A percentile compares a stretch with the other conserved stretches of the same genome.
These are phyloP conservation scores for Aspergillus hiratsukae DNA, from an alignment of 2,329 filamentous ascomycete genomes.

Conservation along the genomic window DNA sequence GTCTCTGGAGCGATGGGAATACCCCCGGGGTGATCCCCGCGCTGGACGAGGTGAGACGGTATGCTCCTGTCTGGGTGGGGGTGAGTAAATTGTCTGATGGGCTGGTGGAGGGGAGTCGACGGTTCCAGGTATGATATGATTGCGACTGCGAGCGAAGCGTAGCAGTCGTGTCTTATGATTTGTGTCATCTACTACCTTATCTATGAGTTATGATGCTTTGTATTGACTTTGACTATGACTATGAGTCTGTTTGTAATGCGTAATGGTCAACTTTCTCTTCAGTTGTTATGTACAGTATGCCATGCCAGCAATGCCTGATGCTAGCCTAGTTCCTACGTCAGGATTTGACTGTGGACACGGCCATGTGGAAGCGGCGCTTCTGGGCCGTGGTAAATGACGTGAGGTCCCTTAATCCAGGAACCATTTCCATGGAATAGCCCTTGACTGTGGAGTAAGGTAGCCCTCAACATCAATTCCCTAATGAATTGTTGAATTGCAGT, in stretches of 20 bases:
- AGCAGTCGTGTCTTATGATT: too few species aligned
- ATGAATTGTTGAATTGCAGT: too few species aligned
- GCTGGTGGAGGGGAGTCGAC: slow-evolving; percentile 73
- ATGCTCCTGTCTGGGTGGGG: slow-evolving; percentile 73
- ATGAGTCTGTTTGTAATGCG: too few species aligned
- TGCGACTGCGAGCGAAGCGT: too few species aligned
- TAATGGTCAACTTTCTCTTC: too few species aligned
- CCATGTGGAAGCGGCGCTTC: too few species aligned
- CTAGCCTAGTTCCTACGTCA: not conserved
- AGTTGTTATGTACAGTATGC: not conserved
- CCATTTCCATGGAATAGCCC: not conserved
- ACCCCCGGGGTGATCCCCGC: slow-evolving; percentile 68
- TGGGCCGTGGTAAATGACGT: too few species aligned
- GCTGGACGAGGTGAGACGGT: slow-evolving; percentile 72
- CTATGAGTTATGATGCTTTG: too few species aligned
- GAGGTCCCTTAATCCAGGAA: too few species aligned
- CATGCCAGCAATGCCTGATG: not conserved
- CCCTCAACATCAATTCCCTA: not conserved
- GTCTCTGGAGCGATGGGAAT: slow-evolving; percentile 87
- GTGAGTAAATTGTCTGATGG: slow-evolving; percentile 72
- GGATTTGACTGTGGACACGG: not conserved
- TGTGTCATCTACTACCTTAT: too few species aligned
- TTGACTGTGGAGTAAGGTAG: not conserved
- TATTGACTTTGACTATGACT: too few species aligned
- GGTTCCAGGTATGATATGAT: slow-evolving; percentile 60